Evolutionary conservation across 257 asterid species (phyloP), one percentile per base, ranked within the genome.

Genomic region (Thymus mandschuricus): DNA sequence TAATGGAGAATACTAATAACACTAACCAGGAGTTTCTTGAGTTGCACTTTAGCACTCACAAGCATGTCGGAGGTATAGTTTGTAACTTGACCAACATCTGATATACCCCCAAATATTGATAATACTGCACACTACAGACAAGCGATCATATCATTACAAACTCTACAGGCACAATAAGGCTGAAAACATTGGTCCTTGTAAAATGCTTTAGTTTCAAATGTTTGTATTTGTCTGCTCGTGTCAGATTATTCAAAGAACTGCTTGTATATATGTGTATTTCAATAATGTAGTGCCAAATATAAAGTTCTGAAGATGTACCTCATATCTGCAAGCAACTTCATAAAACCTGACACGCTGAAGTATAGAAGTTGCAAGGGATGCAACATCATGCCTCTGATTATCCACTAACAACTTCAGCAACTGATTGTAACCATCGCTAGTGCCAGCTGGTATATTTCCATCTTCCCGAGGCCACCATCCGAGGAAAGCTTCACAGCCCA

Each of bases 301-400:
- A 65, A 34, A 61, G 31, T 30, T 68, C 30, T n/a, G 72, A 68
- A 83, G 10, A 72, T 54, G 66, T 84, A 95, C 99, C 97, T 95
- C 99, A 75, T 86, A 92, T 92, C 94, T 83, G 57, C 96, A 88
- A 76, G 97, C 88, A 81, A 89, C 90, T 87, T 95, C 99, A 84
- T 92, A 95, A 48, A 86, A 79, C 44, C 91, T 93, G 82, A 86
- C 8, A 61, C 97, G 98, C 72, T 92, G 89, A 84, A 95, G 99
- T 77, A 92, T 80, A 80, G 87, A 85, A 63, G 98, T 84, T 61
- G 92, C 86, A 68, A 88, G 87, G 66, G 95, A 88, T 58, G 96
- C 97, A 78, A 92, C 85, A 82, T 88, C 96, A 80, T 94, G 97
- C 79, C 95, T 88, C 76, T 79, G 95, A 79, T 76, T 86, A 84